These are phyloP conservation scores for Apophysomyces elegans DNA, from an alignment of 371 early-diverging fungal genomes.

Conservation along the genomic window DNA sequence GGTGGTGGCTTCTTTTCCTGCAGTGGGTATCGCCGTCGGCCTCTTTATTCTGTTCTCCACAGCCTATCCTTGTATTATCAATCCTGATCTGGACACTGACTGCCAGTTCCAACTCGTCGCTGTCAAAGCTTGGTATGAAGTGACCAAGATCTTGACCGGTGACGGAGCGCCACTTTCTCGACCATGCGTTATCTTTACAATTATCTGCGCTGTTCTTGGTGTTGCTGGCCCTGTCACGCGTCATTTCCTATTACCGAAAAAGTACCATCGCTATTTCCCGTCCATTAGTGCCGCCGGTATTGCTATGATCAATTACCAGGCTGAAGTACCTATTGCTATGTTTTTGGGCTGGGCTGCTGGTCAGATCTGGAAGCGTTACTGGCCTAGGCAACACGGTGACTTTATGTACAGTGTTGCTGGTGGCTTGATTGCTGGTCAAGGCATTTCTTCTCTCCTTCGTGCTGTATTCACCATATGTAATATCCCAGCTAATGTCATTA, in stretches of 20 bases:
- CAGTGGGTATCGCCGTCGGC: conserved; percentile 37
- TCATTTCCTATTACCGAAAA: conserved; percentile 40
- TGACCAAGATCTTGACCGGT: conserved; percentile 61
- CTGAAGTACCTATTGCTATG: conserved; percentile 49
- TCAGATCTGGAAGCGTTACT: conserved; percentile 41
- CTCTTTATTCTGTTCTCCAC: conserved; percentile 45
- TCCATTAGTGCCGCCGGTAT: conserved; percentile 62
- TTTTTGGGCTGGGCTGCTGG: conserved; percentile 44
- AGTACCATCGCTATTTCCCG: conserved; percentile 43
- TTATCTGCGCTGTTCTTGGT: conserved; percentile 39
- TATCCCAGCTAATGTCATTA: conserved; percentile 18
- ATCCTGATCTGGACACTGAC: conserved; percentile 23
- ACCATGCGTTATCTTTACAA: conserved; percentile 40
- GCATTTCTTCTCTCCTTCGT: conserved; percentile 64
- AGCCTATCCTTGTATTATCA: conserved; percentile 51
- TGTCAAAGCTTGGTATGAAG: conserved; percentile 68
- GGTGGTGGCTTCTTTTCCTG: conserved; percentile 49
- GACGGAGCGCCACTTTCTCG: conserved; percentile 23
- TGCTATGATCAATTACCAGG: conserved; percentile 52
- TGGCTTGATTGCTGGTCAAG: conserved; percentile 75
- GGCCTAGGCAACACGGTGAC: conserved; percentile 31
- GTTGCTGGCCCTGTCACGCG: conserved; percentile 41
- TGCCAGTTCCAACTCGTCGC: conserved; percentile 64
- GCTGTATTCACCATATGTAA: conserved; percentile 52
- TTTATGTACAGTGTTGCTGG: conserved; percentile 55